A percentile compares a stretch with the other conserved stretches of the same genome.
Conservation (phyloP, 108 stramenopile species). For the Nitzschia sp. region DNA sequence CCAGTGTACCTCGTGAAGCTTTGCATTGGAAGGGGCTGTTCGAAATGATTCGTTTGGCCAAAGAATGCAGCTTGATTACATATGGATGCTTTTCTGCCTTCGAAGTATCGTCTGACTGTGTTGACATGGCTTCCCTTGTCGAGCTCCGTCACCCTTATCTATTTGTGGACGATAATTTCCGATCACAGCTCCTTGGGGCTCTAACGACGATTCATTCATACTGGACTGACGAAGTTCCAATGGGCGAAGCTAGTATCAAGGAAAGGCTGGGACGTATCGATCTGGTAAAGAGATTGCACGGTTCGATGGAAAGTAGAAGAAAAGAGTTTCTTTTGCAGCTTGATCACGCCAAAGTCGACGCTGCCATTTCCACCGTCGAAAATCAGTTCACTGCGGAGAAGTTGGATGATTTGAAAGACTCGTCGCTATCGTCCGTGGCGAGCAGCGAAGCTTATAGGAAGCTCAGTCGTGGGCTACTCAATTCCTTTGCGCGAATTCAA, state of each 20-base stretch:
- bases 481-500: slow-evolving; percentile 58
- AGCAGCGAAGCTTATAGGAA: slow-evolving; percentile 14
- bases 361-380: slow-evolving; percentile 61
- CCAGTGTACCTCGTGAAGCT: slow-evolving; percentile 51
- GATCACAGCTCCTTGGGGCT: slow-evolving; percentile 66
- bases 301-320: slow-evolving; percentile 6
- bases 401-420: slow-evolving; percentile 38
- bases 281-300: slow-evolving; percentile 16
- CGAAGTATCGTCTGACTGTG: slow-evolving; percentile 4
- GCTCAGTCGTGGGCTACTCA: slow-evolving; percentile 20
- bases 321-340: not conserved
- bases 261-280: not conserved
- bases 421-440: slow-evolving; percentile 10
- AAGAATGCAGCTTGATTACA: slow-evolving; percentile 32
- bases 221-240: slow-evolving; percentile 60
- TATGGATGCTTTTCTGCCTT: slow-evolving; percentile 40
- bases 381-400: slow-evolving; percentile 54
- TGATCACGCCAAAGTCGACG: slow-evolving; percentile 48
- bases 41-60: slow-evolving; percentile 37
- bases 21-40: slow-evolving; percentile 49
- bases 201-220: slow-evolving; percentile 80
- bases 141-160: slow-evolving; percentile 58
- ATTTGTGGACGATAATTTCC: slow-evolving; percentile 39
- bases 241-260: slow-evolving; percentile 14
- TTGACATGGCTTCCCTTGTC: slow-evolving; percentile 51